Evolutionary conservation across 2,329 filamentous ascomycete species (phyloP).

Genomic region (Talaromyces funiculosus): DNA sequence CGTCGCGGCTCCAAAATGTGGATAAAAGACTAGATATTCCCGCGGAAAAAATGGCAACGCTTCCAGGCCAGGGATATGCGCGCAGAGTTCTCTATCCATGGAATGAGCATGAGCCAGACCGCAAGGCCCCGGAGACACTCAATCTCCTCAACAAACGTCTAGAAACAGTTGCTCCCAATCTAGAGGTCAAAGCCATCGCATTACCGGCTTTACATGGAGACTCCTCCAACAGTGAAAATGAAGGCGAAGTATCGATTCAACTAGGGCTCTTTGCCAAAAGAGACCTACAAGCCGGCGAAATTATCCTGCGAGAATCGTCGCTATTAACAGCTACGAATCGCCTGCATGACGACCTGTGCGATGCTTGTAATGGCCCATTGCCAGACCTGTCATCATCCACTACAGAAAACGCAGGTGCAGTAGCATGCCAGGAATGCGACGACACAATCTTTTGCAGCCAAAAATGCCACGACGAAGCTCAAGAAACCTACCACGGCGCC

Average conservation of each 20-base stretch:
- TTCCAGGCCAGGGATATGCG: constrained; percentile 36
- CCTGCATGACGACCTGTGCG: constrained; percentile 78
- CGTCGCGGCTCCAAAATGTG: not conserved
- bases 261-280: constrained; percentile 84
- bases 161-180: constrained; percentile 66
- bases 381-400: constrained; percentile 48
- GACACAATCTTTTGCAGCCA: constrained; percentile 57
- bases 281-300: constrained; percentile 70
- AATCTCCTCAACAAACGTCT: constrained; percentile 66
- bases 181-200: constrained; percentile 69
- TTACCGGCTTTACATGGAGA: constrained; percentile 62
- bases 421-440: constrained; percentile 51
- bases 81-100: constrained; percentile 57
- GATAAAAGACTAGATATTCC: not conserved
- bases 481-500: constrained; percentile 53
- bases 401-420: constrained; percentile 25
- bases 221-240: constrained; percentile 7
- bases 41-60: constrained; percentile 18
- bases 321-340: constrained; percentile 85
- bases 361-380: constrained; percentile 75
- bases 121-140: constrained; percentile 52
- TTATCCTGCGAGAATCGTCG: constrained; percentile 74
- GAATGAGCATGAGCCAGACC: constrained; percentile 57
- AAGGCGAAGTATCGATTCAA: constrained; percentile 55
- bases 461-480: constrained; percentile 52